Percentiles rank a stretch among this genome's conserved stretches.
phyloP scores from a whole-genome alignment of 148 eudicot species.

The Dianthus caryophyllus region DNA sequence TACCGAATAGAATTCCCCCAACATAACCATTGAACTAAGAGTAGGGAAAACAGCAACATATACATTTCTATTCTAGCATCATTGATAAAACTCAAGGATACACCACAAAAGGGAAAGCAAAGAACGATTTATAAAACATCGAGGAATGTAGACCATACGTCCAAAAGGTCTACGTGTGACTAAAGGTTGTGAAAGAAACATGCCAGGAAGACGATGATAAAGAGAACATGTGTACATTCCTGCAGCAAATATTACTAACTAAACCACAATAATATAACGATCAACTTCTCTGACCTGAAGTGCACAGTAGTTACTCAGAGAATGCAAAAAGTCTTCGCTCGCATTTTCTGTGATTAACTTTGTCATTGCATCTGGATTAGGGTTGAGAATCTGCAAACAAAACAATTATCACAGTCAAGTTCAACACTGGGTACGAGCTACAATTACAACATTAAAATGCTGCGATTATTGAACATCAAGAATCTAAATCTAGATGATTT shows the following conservation, averaged over 20 bases:
- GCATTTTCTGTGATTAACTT: constrained; percentile 97
- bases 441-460: constrained; percentile 4
- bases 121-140: not conserved
- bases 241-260: not conserved
- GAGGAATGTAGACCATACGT: not conserved
- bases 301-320: constrained; percentile 94
- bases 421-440: not conserved
- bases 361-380: constrained; percentile 99
- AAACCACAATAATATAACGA: constrained; percentile 1
- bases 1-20: not conserved
- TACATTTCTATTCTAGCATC: not conserved
- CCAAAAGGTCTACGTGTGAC: not conserved
- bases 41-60: not conserved
- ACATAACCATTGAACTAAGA: not conserved
- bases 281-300: constrained; percentile 67
- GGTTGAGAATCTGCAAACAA: constrained; percentile 82
- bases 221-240: too few relatives aligned
- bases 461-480: not conserved
- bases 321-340: constrained; percentile 87
- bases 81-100: not conserved
- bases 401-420: constrained; percentile 2
- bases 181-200: not conserved
- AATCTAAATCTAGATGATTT: not conserved
- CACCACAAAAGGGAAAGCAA: not conserved
- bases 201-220: too few relatives aligned